Evolutionary conservation across 805 yeast genomes (phyloP).

Genomic region (Wickerhamiella alocasiicola): DNA sequence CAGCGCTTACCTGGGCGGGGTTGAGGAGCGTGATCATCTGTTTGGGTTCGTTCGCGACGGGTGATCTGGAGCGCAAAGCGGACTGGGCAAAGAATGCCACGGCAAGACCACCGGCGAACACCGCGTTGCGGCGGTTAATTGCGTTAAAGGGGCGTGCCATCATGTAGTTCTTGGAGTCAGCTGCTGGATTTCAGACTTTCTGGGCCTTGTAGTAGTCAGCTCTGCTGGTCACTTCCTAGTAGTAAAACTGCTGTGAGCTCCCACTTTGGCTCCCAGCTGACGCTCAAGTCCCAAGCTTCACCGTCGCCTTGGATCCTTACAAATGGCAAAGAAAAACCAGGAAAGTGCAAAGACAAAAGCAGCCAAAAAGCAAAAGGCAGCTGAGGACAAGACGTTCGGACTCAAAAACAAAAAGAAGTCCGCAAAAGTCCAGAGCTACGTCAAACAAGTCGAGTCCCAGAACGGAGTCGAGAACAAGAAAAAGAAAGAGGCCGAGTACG

Average conservation of each 20-base stretch:
- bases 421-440: conserved; percentile 67
- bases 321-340: conserved; percentile 48
- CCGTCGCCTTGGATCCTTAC: too few species aligned
- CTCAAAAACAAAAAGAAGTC: conserved; percentile 91
- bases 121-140: conserved; percentile 11
- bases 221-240: too few species aligned
- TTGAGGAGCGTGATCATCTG: conserved; percentile 16
- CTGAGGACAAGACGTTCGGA: conserved; percentile 87
- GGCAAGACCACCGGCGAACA: conserved; percentile 11
- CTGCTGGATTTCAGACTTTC: too few species aligned
- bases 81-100: conserved; percentile 9
- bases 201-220: too few species aligned
- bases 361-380: conserved; percentile 43
- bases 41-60: conserved; percentile 12
- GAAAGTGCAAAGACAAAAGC: conserved; percentile 43
- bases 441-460: conserved; percentile 57
- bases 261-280: too few species aligned
- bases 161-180: neutral
- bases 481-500: conserved; percentile 63
- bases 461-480: conserved; percentile 43
- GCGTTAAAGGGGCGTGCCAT: neutral
- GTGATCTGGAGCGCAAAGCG: neutral
- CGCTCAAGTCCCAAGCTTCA: neutral
- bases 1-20: conserved; percentile 52
- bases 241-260: too few species aligned